Percentiles rank a stretch among this genome's conserved stretches.
phyloP scores from a whole-genome alignment of 768 basidiomycete genomes.

The Tephrocybe sp. region DNA sequence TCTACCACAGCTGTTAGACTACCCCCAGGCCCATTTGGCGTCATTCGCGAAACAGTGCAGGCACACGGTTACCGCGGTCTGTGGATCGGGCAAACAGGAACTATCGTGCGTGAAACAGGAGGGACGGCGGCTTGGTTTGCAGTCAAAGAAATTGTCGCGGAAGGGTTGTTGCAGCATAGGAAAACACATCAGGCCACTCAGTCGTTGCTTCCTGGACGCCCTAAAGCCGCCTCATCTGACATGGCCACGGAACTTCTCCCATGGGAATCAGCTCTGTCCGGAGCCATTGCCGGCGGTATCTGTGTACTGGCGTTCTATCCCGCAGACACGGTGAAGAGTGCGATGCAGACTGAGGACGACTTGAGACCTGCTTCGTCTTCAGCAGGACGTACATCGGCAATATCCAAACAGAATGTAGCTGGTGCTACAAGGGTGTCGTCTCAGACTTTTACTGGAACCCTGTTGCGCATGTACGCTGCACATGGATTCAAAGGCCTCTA shows the following conservation, averaged over 20 bases:
- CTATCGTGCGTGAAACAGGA: constrained; percentile 85
- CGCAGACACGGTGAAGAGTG: constrained; percentile 87
- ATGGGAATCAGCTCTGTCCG: constrained; percentile 79
- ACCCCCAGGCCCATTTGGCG: constrained; percentile 68
- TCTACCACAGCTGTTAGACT: constrained; percentile 20
- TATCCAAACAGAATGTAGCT: not conserved
- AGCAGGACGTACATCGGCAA: not conserved
- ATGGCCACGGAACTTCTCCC: constrained; percentile 38
- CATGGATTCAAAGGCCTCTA: constrained; percentile 86
- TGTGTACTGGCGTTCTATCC: constrained; percentile 88
- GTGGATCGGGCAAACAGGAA: constrained; percentile 87
- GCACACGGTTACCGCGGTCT: constrained; percentile 64
- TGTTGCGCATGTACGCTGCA: constrained; percentile 66
- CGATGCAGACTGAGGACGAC: constrained; percentile 89
- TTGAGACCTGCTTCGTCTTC: constrained; percentile 44
- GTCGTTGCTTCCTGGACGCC: constrained; percentile 7
- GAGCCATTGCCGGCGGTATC: constrained; percentile 75
- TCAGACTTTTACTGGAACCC: constrained; percentile 52
- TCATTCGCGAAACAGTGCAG: constrained; percentile 59
- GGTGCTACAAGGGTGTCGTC: constrained; percentile 3
- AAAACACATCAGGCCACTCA: constrained; percentile 10
- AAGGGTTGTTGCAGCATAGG: constrained; percentile 46
- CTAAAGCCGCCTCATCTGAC: constrained; percentile 10
- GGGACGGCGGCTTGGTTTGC: constrained; percentile 87
- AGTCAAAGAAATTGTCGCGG: constrained; percentile 76